These are phyloP conservation scores for Chlamydomonas sphaeroides DNA, from an alignment of 139 green algal species.

Conservation along the genomic window DNA sequence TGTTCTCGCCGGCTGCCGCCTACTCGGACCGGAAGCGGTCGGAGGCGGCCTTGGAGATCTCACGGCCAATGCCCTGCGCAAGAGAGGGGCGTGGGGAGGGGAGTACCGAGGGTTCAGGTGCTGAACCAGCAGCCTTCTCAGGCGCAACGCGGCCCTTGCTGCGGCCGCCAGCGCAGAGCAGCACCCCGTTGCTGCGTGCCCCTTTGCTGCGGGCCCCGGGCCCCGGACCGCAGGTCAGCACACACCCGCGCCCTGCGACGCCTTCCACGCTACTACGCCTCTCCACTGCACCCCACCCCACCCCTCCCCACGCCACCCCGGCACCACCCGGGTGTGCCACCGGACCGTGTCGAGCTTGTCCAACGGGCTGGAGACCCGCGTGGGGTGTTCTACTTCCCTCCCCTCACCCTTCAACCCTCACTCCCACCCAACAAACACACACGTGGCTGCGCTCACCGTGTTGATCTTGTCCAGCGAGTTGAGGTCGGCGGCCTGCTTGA, in stretches of 20 bases:
- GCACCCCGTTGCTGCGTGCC: neutral
- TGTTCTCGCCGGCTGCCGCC: too few species aligned
- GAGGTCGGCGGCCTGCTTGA: neutral
- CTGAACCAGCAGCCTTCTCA: neutral
- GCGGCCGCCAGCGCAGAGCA: neutral
- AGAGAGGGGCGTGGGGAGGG: neutral
- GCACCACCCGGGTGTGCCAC: too few species aligned
- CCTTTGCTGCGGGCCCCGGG: neutral
- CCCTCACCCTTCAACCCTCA: too few species aligned
- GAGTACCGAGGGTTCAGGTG: too few species aligned
- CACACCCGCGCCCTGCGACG: too few species aligned
- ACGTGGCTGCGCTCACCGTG: neutral
- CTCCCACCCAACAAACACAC: neutral
- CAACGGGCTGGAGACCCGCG: too few species aligned
- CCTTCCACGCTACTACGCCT: too few species aligned
- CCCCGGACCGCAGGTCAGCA: too few species aligned
- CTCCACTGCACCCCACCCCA: too few species aligned
- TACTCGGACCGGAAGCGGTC: neutral
- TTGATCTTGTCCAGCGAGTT: conserved; percentile 29
- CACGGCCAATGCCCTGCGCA: conserved; percentile 18
- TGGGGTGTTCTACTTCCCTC: too few species aligned
- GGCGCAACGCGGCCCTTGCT: neutral
- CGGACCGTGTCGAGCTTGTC: too few species aligned
- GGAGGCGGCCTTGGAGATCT: conserved; percentile 25
- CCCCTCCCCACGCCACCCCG: too few species aligned